phyloP scores from a whole-genome alignment of 306 rosid species.

The Luffa acutangula region DNA sequence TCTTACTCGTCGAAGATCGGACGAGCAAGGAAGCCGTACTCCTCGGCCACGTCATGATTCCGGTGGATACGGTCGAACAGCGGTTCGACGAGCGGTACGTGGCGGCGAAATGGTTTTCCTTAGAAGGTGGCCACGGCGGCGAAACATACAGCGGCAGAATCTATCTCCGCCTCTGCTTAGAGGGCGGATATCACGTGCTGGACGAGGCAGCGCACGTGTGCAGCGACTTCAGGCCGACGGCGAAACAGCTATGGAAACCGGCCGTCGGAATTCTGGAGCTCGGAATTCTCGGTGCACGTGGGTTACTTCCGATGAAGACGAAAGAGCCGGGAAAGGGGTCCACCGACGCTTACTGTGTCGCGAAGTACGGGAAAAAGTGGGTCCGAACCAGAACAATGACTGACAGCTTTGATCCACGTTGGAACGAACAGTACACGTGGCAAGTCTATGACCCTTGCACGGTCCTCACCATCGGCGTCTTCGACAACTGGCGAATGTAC shows the following conservation, averaged over 20 bases:
- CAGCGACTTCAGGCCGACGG: conserved; percentile 90
- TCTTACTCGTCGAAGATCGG: conserved; percentile 64
- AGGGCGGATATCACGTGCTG: conserved; percentile 95
- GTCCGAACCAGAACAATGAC: conserved; percentile 47
- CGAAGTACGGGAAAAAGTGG: conserved; percentile 56
- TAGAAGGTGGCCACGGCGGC: conserved; percentile 26
- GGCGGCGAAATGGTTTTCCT: conserved; percentile 58
- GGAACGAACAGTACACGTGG: conserved; percentile 69
- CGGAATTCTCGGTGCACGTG: conserved; percentile 83
- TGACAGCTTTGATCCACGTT: conserved; percentile 47
- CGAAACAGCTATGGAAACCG: conserved; percentile 86
- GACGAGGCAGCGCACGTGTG: conserved; percentile 98
- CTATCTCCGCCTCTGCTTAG: conserved; percentile 66
- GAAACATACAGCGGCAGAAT: conserved; percentile 67
- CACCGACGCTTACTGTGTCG: conserved; percentile 53
- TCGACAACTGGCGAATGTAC: conserved; percentile 45
- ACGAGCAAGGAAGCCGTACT: conserved; percentile 42
- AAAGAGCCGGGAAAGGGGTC: conserved; percentile 32
- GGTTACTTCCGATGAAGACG: conserved; percentile 56
- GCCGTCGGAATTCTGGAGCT: conserved; percentile 75
- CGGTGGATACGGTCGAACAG: conserved; percentile 58
- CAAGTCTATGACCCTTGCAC: conserved; percentile 49
- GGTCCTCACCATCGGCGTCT: conserved; percentile 40
- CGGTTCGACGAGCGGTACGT: conserved; percentile 82
- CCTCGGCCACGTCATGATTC: conserved; percentile 56